Conservation (phyloP, 306 rosid species). For the Clitoria ternatea region DNA sequence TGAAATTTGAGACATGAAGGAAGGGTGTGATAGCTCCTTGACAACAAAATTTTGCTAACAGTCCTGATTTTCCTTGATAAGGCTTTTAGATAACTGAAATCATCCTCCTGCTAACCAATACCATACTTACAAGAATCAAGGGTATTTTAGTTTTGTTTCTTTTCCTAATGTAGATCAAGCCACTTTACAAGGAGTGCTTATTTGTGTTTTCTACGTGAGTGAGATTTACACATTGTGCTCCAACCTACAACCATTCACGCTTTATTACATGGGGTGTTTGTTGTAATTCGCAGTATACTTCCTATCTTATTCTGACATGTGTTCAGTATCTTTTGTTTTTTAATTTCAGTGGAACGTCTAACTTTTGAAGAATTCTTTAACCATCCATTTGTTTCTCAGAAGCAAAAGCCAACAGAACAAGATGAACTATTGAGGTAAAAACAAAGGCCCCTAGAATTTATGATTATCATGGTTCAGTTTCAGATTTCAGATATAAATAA, state of each 20-base stretch:
- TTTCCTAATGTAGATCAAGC: conserved; percentile 23
- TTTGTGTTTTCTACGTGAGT: conserved; percentile 16
- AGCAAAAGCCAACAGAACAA: conserved; percentile 50
- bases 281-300: conserved; percentile 10
- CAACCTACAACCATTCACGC: not conserved
- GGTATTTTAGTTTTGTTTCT: conserved; percentile 11
- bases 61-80: conserved; percentile 26
- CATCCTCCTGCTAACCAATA: conserved; percentile 9
- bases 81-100: conserved; percentile 24
- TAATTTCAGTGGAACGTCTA: conserved; percentile 78
- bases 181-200: conserved; percentile 22
- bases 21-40: conserved; percentile 1
- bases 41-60: not conserved
- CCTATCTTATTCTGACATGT: conserved; percentile 12
- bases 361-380: conserved; percentile 93
- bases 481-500: conserved; percentile 17
- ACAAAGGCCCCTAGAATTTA: conserved; percentile 19
- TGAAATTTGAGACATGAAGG: conserved; percentile 16
- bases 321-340: conserved; percentile 25
- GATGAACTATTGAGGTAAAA: conserved; percentile 63
- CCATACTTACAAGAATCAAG: conserved; percentile 15
- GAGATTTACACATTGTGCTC: not conserved
- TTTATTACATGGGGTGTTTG: not conserved
- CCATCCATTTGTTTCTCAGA: conserved; percentile 64
- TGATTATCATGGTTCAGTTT: conserved; percentile 17